Evolutionary conservation across 345 rosid genomes (phyloP), one percentile per base, ranked within the genome.

Genomic region (Citrus medica): DNA sequence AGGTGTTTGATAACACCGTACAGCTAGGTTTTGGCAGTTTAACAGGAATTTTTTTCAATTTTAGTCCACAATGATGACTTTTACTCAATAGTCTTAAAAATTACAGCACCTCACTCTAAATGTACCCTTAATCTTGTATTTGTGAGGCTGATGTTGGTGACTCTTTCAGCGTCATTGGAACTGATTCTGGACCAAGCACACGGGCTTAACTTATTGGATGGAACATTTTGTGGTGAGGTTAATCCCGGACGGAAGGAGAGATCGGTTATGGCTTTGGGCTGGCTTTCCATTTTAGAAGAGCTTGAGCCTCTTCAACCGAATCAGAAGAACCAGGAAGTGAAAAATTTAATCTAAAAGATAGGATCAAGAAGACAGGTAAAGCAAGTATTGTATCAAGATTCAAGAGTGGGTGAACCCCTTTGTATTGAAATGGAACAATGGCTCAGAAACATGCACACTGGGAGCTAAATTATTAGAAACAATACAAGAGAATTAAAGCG

Each of bases 241-340:
- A 24, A 33, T 22, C 79, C 79, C 68, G 2, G 84, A 69, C 17
- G 64, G 33, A 2, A 77, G 48, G 16, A 65, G 32, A 17, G 73
- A 30, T 4, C 21, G 0, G 28, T 60, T 82, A 55, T 22, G 61
- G 27, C 46, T 64, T n/a, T 69, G 32, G 79, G 22, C 6, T 82
- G 37, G 63, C 63, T 79, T 78, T 82, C 82, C 84, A 78, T 40
- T 37, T 16, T 28, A 82, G 79, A 32, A 4, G 33, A 32, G 33
- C 33, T 32, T 32, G 33, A 32, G 33, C 33, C 5, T 32, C 33
- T 32, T 21, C 40, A 33, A 21, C 37, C 38, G 72, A 27, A 9
- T 67, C 65, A 53, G 55, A 69, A 53, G 76, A 79, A 63, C 55
- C 25, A 63, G 14, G 7, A 13, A 22, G 38, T 28, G 69, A 42